A percentile compares a stretch with the other conserved stretches of the same genome.
These are phyloP conservation scores for Imleria badia DNA, from an alignment of 768 basidiomycete species.

Conservation along the genomic window DNA sequence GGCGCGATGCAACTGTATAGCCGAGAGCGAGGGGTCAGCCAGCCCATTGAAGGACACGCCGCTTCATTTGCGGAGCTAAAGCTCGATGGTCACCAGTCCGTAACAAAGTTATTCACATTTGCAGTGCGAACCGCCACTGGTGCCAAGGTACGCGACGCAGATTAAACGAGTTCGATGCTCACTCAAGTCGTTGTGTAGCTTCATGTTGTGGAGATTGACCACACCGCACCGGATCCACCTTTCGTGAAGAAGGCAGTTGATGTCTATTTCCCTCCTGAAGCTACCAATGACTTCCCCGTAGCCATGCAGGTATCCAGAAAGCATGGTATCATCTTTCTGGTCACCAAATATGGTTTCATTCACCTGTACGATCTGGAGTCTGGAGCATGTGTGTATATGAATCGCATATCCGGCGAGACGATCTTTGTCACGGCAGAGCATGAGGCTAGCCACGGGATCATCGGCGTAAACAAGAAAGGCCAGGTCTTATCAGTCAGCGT, in stretches of 20 bases:
- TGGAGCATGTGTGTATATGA: slow-evolving; percentile 99
- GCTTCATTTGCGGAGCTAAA: slow-evolving; percentile 94
- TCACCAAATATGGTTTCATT: slow-evolving; percentile 99
- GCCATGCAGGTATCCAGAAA: slow-evolving; percentile 99
- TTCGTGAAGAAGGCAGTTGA: slow-evolving; percentile 98
- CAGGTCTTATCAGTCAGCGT: slow-evolving; percentile 96
- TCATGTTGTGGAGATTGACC: slow-evolving; percentile 98
- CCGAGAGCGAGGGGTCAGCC: slow-evolving; percentile 87
- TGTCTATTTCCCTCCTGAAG: slow-evolving; percentile 98
- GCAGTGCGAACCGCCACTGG: slow-evolving; percentile 95
- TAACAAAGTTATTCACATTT: slow-evolving; percentile 93
- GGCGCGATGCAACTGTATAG: slow-evolving; percentile 98
- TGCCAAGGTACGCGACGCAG: slow-evolving; percentile 72
- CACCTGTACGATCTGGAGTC: slow-evolving; percentile 98
- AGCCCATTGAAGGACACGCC: slow-evolving; percentile 98
- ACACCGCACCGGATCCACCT: slow-evolving; percentile 85
- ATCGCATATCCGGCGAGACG: slow-evolving; percentile 98
- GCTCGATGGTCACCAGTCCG: slow-evolving; percentile 80
- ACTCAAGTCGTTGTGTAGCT: slow-evolving; percentile 52
- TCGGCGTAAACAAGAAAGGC: slow-evolving; percentile 99
- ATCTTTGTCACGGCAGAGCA: slow-evolving; percentile 99
- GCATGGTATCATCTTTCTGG: slow-evolving; percentile 95
- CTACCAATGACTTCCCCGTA: slow-evolving; percentile 97
- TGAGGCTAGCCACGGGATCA: slow-evolving; percentile 91
- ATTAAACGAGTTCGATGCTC: neutral